phyloP scores from a whole-genome alignment of 257 asterid species.

The Scutellaria barbata region DNA sequence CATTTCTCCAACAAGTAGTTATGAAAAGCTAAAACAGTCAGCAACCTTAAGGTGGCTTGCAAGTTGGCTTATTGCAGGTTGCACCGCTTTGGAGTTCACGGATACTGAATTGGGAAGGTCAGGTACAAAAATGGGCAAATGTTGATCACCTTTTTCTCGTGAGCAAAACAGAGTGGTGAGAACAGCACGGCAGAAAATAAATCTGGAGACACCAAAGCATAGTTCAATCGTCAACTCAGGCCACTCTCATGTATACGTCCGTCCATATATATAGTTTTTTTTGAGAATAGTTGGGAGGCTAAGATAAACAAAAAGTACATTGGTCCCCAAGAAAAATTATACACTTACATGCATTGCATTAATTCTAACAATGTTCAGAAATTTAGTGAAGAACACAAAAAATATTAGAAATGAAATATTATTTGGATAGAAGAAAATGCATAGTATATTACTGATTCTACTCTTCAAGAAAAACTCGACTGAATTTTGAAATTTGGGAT shows the following conservation, averaged over 20 bases:
- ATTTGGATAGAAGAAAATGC: too few species aligned
- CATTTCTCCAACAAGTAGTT: slow-evolving; percentile 28
- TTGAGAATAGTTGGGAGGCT: not conserved
- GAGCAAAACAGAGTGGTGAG: slow-evolving; percentile 63
- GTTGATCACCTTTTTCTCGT: slow-evolving; percentile 52
- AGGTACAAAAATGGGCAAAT: slow-evolving; percentile 79
- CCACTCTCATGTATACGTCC: not conserved
- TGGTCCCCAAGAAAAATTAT: too few species aligned
- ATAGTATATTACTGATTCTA: too few species aligned
- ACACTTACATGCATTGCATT: too few species aligned
- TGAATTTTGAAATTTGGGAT: too few species aligned
- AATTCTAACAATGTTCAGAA: too few species aligned
- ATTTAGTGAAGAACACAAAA: too few species aligned
- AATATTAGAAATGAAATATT: too few species aligned
- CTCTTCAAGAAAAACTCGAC: too few species aligned
- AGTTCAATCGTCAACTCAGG: slow-evolving; percentile 25
- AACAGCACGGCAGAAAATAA: slow-evolving; percentile 89
- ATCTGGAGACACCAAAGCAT: slow-evolving; percentile 57
- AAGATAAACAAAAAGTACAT: not conserved
- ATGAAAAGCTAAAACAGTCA: slow-evolving; percentile 57
- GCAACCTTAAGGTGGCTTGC: slow-evolving; percentile 67
- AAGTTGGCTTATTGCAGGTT: slow-evolving; percentile 61
- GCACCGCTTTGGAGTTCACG: slow-evolving; percentile 65
- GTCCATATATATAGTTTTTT: too few species aligned
- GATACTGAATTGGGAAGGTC: slow-evolving; percentile 73